Evolutionary conservation across 768 basidiomycete genomes (phyloP).

Genomic region (Boletus bicolor): DNA sequence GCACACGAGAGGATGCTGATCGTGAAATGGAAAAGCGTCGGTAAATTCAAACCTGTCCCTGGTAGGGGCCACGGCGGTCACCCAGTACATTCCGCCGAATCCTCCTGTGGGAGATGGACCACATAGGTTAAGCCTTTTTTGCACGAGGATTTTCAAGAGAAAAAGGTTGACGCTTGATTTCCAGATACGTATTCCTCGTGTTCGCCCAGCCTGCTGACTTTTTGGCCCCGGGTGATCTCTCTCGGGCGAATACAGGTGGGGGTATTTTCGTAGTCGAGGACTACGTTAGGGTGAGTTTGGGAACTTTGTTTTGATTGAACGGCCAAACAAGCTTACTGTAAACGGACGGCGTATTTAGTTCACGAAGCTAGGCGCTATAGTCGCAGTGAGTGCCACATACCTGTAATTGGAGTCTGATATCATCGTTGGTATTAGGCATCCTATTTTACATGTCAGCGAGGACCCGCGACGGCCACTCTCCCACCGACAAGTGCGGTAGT

Average conservation of each 20-base stretch:
- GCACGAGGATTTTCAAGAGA: not conserved
- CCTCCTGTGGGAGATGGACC: constrained; percentile 68
- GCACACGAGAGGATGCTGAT: not conserved
- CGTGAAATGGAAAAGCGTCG: not conserved
- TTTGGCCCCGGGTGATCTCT: constrained; percentile 55
- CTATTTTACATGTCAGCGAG: constrained; percentile 74
- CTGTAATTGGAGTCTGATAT: not conserved
- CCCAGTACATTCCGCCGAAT: constrained; percentile 67
- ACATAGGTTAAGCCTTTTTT: constrained; percentile 53
- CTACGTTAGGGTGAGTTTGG: constrained; percentile 50
- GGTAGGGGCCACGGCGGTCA: constrained; percentile 48
- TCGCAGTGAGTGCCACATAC: constrained; percentile 47
- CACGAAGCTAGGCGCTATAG: constrained; percentile 53
- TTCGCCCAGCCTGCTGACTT: constrained; percentile 64
- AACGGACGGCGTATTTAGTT: constrained; percentile 30
- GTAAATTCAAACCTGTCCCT: constrained; percentile 40
- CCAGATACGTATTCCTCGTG: constrained; percentile 66
- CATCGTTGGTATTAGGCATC: constrained; percentile 42
- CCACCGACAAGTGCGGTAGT: constrained; percentile 63
- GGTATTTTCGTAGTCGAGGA: constrained; percentile 52
- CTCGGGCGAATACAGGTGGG: constrained; percentile 47
- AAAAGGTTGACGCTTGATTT: not conserved
- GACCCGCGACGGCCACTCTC: constrained; percentile 50
- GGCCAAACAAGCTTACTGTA: not conserved
- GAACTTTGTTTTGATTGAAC: not conserved